Base-by-base conservation (phyloP, 2,329 filamentous ascomycete genomes). In the Clathrospora elynae region DNA sequence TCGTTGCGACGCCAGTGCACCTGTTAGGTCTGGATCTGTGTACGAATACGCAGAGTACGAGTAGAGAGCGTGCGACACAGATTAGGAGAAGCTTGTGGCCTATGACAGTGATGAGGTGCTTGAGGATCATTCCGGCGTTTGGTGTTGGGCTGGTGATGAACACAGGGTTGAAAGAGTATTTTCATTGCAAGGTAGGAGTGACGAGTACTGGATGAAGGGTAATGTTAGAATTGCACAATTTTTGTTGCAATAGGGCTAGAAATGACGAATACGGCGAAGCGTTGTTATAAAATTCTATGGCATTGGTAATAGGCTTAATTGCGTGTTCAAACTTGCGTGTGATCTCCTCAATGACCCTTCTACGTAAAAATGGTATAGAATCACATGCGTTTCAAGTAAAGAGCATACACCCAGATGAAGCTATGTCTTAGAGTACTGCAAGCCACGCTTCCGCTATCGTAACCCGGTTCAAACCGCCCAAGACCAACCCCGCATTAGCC, bases 61-160 rank as follows among this genome's bases (percentile, higher is more conserved):
- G 1, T 19, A 12, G 31, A 14, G 35, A 39, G 12, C 45, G 53
- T n/a, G 34, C 42, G 6, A 31, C 34, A n/a, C 43, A 49, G 19
- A 57, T 61, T 17, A 44, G 37, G 32, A 53, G 45, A 8, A 51
- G 42, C 16, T 28, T 64, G 8, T 35, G 50, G 16, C 44, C 54
- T 6, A 56, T 56, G 3, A 66, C 62, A 5, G 36, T 48, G 17
- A 53, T 63, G 34, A 48, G 63, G 19, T 64, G 63, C 35, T 49
- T 54, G 26, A 57, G 62, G 22, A 62, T 66, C 19, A 37, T 65
- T 24, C 62, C 63, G 14, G 62, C 61, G 4, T 64, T 66, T 48
- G 59, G 59, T 6, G 48, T 64, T 9, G 62, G 61, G 7, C 49
- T 54, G 3, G 49, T 64, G 22, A 49, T 53, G 10, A 65, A 64